These are phyloP conservation scores for Aegilops sharonensis DNA, from an alignment of 176 grass and related monocot genomes.

Conservation along the genomic window DNA sequence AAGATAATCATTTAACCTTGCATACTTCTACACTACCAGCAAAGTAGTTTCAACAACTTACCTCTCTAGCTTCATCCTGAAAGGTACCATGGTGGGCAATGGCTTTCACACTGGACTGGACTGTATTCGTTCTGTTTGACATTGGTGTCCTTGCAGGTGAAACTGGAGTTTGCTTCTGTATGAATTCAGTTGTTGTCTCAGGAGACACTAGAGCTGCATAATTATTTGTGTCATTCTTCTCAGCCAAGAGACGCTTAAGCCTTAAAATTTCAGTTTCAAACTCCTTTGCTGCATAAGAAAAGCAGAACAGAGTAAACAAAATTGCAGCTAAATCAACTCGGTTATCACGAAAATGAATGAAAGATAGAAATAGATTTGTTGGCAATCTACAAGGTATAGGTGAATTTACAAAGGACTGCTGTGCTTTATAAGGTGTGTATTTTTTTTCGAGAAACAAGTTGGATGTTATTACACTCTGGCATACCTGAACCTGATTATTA, in stretches of 20 bases:
- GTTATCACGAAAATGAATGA: neutral
- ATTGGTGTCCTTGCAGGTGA: conserved; percentile 10
- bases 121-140: neutral
- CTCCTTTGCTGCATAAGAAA: conserved; percentile 48
- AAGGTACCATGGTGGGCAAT: conserved; percentile 5
- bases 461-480: neutral
- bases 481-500: neutral
- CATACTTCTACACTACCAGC: conserved; percentile 3
- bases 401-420: neutral
- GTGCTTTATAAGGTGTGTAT: neutral
- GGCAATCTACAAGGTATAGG: conserved; percentile 5
- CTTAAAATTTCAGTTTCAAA: conserved; percentile 51
- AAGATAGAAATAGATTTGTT: neutral
- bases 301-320: neutral
- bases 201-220: neutral
- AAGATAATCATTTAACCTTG: neutral
- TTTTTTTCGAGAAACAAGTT: neutral
- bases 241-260: conserved; percentile 50
- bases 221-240: conserved; percentile 41
- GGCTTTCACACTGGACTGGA: neutral
- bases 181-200: neutral
- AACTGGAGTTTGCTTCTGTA: conserved; percentile 12
- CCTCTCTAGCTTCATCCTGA: conserved; percentile 22
- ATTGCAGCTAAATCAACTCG: neutral
- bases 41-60: conserved; percentile 17